These are phyloP conservation scores for Scutellaria baicalensis DNA, from an alignment of 257 asterid genomes.

Conservation along the genomic window DNA sequence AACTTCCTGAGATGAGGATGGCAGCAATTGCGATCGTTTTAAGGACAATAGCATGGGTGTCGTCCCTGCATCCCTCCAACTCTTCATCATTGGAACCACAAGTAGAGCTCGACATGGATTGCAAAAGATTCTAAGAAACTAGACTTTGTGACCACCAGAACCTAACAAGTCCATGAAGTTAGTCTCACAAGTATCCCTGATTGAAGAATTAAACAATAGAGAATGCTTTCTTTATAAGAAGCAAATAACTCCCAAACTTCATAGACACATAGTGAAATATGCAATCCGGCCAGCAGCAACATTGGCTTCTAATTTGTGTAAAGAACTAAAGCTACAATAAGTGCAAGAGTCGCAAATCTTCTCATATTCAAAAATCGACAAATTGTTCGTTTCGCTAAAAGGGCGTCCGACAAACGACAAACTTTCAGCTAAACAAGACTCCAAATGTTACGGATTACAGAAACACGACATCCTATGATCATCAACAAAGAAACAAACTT, in stretches of 20 bases:
- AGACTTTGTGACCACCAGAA: constrained; percentile 35
- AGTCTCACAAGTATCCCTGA: not conserved
- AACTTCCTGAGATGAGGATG: not conserved
- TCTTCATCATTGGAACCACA: constrained; percentile 31
- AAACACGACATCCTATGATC: not conserved
- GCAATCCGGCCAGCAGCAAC: not conserved
- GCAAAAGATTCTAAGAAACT: constrained; percentile 33
- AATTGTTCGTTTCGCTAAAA: not conserved
- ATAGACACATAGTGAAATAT: not conserved
- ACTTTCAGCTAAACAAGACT: not conserved
- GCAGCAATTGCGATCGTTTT: not conserved
- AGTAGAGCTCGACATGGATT: constrained; percentile 42
- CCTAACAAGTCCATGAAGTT: not conserved
- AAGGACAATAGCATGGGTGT: not conserved
- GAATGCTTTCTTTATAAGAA: not conserved
- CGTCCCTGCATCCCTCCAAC: constrained; percentile 39
- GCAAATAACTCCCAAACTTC: not conserved
- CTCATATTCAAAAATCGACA: not conserved
- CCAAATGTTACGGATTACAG: not conserved
- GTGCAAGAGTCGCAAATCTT: not conserved
- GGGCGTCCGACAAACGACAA: not conserved
- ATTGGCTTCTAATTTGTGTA: not conserved
- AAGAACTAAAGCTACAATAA: not conserved
- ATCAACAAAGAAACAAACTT: not conserved
- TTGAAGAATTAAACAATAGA: not conserved